Conservation (phyloP, 495 filamentous ascomycete genomes). For the Wilcoxina mikolae region DNA sequence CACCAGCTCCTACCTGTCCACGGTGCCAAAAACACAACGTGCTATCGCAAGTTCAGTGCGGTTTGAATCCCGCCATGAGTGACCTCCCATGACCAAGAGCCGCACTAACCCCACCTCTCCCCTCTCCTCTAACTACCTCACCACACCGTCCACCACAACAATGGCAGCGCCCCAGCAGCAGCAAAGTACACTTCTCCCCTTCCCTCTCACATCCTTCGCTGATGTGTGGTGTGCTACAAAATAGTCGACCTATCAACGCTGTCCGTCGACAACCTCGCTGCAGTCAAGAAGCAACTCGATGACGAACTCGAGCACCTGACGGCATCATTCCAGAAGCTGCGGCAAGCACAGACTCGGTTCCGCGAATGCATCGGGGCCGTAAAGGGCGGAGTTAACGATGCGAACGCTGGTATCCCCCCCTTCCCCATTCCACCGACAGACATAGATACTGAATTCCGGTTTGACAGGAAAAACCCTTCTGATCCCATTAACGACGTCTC, state of each 20-base stretch:
- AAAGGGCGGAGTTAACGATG: slow-evolving; percentile 39
- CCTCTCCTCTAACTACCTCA: not conserved
- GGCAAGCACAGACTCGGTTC: slow-evolving; percentile 80
- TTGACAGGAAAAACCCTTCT: slow-evolving; percentile 50
- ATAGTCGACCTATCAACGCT: slow-evolving; percentile 51
- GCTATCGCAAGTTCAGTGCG: too few relatives aligned
- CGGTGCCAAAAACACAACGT: too few relatives aligned
- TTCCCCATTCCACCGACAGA: not conserved
- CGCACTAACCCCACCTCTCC: too few relatives aligned
- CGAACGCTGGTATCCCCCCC: slow-evolving; percentile 1
- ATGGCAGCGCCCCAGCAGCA: not conserved
- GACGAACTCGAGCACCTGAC: slow-evolving; percentile 89
- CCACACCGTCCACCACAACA: not conserved
- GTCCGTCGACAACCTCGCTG: slow-evolving; percentile 32
- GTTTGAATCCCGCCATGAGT: too few relatives aligned
- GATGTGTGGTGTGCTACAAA: not conserved
- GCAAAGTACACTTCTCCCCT: slow-evolving; percentile 3
- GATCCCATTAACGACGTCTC: slow-evolving; percentile 78
- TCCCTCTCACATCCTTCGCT: not conserved
- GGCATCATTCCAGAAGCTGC: slow-evolving; percentile 71
- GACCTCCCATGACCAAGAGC: too few relatives aligned
- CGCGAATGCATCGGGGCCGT: slow-evolving; percentile 70
- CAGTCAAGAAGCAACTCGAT: slow-evolving; percentile 86
- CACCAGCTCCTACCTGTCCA: too few relatives aligned
- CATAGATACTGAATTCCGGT: slow-evolving; percentile 2